Base-by-base conservation (phyloP, 164 flowering plant genomes). In the Akebia trifoliata region DNA sequence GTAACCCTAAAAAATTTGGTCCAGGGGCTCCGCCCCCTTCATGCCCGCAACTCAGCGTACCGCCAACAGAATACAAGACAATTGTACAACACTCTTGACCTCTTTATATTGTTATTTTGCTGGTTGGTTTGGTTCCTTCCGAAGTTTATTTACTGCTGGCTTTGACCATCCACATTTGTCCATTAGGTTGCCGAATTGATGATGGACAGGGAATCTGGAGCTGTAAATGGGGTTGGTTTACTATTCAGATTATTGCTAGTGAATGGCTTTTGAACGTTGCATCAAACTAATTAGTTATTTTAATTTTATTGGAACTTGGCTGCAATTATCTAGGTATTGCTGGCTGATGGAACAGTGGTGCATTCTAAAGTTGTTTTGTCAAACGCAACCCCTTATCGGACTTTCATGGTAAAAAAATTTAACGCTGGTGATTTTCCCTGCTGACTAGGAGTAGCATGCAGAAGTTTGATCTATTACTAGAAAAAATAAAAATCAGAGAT, bases 301-400 rank as follows among this genome's bases (percentile, higher is more conserved):
- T 40, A 25, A 36, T 36, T 30, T 15, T 20, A 35, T 65, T 42
- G 62, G 46, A 34, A 57, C 49, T 52, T 61, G 51, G 40, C 58
- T 56, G 25, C 56, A 50, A 37, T 58, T 30, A 45, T 69, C 39
- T 54, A 92, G 98, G 89, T 91, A 34, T 56, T 81, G 72, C 60
- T 93, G 72, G 80, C 79, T 63, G 96, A 87, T 74, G 97, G 95
- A 39, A 73, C 89, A 35, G 17, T 37, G 34, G 79, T 93, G 62
- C 72, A 61, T 35, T 78, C 97, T 40, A 80, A 94, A 39, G 70
- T 75, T 73, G 90, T 94, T 60, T 64, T 94, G 67, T 90, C 99
- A 39, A 94, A 94, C 77, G 91, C 95, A 30, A 94, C 99, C 15
- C 89, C 99, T 39, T 78, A 86, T 57, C 79, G 61, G 59, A 94